Conservation (phyloP, 2,329 filamentous ascomycete genomes). For the Sporothrix pseudoabietina region DNA sequence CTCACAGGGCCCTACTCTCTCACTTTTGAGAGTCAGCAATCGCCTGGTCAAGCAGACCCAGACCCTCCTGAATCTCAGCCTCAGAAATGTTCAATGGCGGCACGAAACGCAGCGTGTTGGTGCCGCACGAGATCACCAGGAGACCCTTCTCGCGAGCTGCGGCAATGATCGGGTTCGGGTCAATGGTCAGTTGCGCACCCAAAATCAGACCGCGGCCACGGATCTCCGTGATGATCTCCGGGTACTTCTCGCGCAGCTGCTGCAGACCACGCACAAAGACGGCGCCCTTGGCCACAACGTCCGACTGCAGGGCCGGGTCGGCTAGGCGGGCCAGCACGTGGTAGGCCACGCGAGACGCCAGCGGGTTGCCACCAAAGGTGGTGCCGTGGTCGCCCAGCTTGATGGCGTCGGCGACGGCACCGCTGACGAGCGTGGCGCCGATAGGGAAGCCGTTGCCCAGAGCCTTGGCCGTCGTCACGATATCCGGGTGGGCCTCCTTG, state of each 20-base stretch:
- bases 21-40: slow-evolving; percentile 48
- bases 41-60: slow-evolving; percentile 73
- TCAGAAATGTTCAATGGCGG: slow-evolving; percentile 81
- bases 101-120: slow-evolving; percentile 89
- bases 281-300: slow-evolving; percentile 66
- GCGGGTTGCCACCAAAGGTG: slow-evolving; percentile 89
- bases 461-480: slow-evolving; percentile 92
- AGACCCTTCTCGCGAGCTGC: slow-evolving; percentile 86
- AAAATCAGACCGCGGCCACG: slow-evolving; percentile 84
- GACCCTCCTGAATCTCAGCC: slow-evolving; percentile 75
- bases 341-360: slow-evolving; percentile 81
- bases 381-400: slow-evolving; percentile 80
- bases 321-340: slow-evolving; percentile 79
- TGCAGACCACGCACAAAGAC: slow-evolving; percentile 54
- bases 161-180: slow-evolving; percentile 74
- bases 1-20: not conserved
- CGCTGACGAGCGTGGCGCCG: slow-evolving; percentile 70
- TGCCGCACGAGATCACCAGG: slow-evolving; percentile 88
- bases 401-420: slow-evolving; percentile 66
- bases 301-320: slow-evolving; percentile 67
- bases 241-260: slow-evolving; percentile 54
- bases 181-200: slow-evolving; percentile 77
- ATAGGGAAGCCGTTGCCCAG: slow-evolving; percentile 96
- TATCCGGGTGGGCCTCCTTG: slow-evolving; percentile 82
- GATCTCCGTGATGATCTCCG: slow-evolving; percentile 73